Conservation (phyloP, 225 moss, liverwort and hornwort species). For the Marchantia polymorpha region DNA sequence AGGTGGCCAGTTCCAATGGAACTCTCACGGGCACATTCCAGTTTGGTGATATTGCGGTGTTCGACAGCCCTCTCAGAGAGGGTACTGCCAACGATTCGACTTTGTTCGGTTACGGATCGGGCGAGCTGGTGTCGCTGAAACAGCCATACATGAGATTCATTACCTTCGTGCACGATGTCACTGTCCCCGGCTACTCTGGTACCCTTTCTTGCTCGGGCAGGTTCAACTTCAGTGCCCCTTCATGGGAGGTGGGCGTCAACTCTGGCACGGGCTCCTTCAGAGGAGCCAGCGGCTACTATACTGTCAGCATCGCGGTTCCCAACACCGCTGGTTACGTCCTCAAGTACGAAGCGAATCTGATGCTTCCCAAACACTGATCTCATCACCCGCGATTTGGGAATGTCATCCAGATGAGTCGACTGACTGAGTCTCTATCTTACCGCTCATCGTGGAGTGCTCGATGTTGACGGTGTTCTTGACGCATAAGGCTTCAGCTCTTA, state of each 20-base stretch:
- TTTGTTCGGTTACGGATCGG: neutral
- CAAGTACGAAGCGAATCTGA: neutral
- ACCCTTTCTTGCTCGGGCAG: neutral
- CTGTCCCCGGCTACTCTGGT: neutral
- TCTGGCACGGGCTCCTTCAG: constrained; percentile 1
- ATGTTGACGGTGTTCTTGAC: too few relatives aligned
- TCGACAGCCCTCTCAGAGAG: neutral
- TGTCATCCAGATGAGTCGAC: too few relatives aligned
- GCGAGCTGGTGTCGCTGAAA: neutral
- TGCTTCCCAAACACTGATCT: neutral
- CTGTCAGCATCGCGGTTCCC: neutral
- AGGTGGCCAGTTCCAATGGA: constrained; percentile 14
- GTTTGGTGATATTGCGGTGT: neutral
- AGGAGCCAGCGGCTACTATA: neutral
- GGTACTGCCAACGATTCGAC: neutral
- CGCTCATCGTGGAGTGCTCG: too few relatives aligned
- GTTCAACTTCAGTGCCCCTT: neutral
- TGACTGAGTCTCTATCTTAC: too few relatives aligned
- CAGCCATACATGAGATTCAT: neutral
- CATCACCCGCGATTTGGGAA: too few relatives aligned
- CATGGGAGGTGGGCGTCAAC: neutral
- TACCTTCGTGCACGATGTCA: neutral
- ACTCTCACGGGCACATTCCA: neutral
- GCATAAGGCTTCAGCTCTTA: too few relatives aligned
- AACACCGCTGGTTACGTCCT: constrained; percentile 8